Evolutionary conservation across 495 filamentous ascomycete species (phyloP), one percentile per base, ranked within the genome.

Genomic region (Extremus antarcticus): DNA sequence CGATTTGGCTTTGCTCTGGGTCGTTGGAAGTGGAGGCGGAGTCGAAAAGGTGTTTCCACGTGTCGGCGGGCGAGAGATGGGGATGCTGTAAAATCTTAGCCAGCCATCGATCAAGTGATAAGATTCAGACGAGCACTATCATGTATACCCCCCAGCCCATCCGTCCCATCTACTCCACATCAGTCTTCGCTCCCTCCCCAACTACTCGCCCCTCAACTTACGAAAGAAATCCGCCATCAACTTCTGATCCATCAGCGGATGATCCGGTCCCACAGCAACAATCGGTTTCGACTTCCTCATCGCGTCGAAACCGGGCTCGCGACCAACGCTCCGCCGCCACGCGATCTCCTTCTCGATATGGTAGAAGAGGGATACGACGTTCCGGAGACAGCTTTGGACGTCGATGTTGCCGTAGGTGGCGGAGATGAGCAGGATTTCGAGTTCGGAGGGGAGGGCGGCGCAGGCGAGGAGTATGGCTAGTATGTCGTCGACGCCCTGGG

Each of bases 61-160:
- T 84, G 38, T 94, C 83, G 19, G 77, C 73, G 1, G 91, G 88
- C 16, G 81, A 85, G 47, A 95, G 73, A 71, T 97, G 88, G 8
- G 91, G 88, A 60, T 94, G 89, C 88, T 94, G 41, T 3, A 19
- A 19, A 32, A 4, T 4, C 3, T 48, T 21, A 48, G 46, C 20
- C 51, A 15, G 15, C 17, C 19, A 43, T 20, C 23, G 39, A 23
- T 51, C 38, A 8, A 13, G 39, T 25, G 1, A 23, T n/a, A n/a
- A n/a, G n/a, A n/a, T 32, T 43, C 25, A 45, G 29, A 72, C 76
- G 55, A 79, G 92, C 90, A 57, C 72, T 82, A 13, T 76, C 76
- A 64, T 96, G 90, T 32, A 97, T 88, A n/a, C 86, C 87, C 22
- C 88, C 90, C 4, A 99, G 77, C 1, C 92, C 92, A 65, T 99